Percentiles rank a stretch among this genome's conserved stretches.
Evolutionary conservation across 768 basidiomycete species (phyloP).

Genomic region (Candolleomyces efflorescens): DNA sequence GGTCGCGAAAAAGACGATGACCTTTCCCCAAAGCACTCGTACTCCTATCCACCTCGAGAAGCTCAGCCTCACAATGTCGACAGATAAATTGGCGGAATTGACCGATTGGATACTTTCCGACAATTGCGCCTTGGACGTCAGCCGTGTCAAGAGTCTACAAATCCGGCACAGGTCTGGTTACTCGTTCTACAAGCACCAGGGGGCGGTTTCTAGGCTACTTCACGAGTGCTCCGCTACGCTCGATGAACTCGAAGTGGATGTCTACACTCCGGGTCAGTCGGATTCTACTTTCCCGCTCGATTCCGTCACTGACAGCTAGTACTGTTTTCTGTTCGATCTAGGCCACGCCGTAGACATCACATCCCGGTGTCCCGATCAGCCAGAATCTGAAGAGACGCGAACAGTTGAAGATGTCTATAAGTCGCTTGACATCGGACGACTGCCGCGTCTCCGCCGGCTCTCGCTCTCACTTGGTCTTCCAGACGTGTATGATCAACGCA

Average conservation of each 20-base stretch:
- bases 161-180: not conserved
- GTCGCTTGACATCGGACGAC: not conserved
- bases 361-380: not conserved
- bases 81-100: not conserved
- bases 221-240: not conserved
- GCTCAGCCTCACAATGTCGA: not conserved
- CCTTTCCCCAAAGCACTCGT: not conserved
- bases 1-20: slow-evolving; percentile 1
- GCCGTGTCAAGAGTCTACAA: not conserved
- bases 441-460: slow-evolving; percentile 2
- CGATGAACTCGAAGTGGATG: slow-evolving; percentile 5
- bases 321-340: not conserved
- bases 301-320: not conserved
- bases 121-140: not conserved
- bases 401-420: slow-evolving; percentile 1
- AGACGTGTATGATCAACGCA: not conserved
- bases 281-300: not conserved
- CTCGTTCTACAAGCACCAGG: not conserved
- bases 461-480: not conserved
- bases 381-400: not conserved
- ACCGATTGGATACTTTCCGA: slow-evolving; percentile 2
- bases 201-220: not conserved
- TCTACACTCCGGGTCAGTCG: not conserved
- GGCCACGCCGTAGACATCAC: not conserved
- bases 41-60: slow-evolving; percentile 1